A percentile compares a stretch with the other conserved stretches of the same genome.
Conservation (phyloP, 768 basidiomycete species). For the Lentinula sp. region DNA sequence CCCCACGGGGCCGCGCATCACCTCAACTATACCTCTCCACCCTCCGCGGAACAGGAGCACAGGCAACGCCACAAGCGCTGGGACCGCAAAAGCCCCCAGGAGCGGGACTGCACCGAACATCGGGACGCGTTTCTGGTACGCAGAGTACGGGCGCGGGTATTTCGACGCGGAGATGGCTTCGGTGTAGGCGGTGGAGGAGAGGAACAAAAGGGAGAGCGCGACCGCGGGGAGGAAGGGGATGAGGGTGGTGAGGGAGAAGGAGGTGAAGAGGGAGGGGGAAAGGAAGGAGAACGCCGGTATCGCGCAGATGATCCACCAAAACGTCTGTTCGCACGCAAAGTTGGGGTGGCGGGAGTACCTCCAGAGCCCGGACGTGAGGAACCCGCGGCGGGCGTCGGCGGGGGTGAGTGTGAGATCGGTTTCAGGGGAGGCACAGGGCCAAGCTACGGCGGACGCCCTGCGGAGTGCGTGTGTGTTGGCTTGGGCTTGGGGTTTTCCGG, state of each 20-base stretch:
- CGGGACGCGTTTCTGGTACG: slow-evolving; percentile 72
- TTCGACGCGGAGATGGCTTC: slow-evolving; percentile 76
- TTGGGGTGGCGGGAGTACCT: slow-evolving; percentile 88
- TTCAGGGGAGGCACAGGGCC: not conserved
- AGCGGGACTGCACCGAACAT: slow-evolving; percentile 52
- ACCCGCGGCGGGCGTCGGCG: slow-evolving; percentile 71
- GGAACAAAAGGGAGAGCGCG: slow-evolving; percentile 65
- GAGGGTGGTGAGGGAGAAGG: too few species aligned
- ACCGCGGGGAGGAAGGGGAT: slow-evolving; percentile 38
- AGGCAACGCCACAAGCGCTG: not conserved
- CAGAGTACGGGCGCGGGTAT: slow-evolving; percentile 62
- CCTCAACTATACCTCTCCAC: not conserved
- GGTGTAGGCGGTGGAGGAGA: slow-evolving; percentile 71
- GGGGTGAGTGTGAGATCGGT: slow-evolving; percentile 50
- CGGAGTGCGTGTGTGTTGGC: not conserved
- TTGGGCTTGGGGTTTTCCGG: slow-evolving; percentile 11
- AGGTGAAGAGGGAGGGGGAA: not conserved
- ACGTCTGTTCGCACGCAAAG: slow-evolving; percentile 83
- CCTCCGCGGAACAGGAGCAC: not conserved
- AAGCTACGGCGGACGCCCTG: not conserved
- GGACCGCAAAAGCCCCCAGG: not conserved
- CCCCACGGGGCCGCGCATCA: not conserved
- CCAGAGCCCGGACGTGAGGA: slow-evolving; percentile 83
- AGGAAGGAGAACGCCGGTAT: not conserved
- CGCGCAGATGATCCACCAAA: slow-evolving; percentile 42